These are phyloP conservation scores for Termitomyces sp. DNA, from an alignment of 768 basidiomycete genomes.

Conservation along the genomic window DNA sequence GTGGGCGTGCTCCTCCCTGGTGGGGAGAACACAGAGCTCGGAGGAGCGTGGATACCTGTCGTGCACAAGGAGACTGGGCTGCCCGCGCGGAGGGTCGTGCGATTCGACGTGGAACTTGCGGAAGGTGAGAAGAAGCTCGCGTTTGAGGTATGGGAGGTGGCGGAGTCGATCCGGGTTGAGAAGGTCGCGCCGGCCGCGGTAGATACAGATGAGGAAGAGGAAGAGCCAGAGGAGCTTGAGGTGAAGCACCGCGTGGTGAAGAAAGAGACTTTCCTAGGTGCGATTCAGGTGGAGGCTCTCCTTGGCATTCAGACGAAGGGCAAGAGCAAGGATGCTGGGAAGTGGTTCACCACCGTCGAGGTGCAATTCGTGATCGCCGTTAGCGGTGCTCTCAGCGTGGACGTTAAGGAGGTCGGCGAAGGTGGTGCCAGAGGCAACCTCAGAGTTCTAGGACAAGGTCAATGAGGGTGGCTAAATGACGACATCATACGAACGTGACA, in stretches of 20 bases:
- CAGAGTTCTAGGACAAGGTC: background rate
- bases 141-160: slow-evolving; percentile 78
- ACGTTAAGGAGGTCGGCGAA: slow-evolving; percentile 36
- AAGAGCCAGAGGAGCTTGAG: slow-evolving; percentile 60
- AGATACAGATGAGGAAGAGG: slow-evolving; percentile 48
- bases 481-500: too few species aligned
- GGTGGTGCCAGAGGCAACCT: slow-evolving; percentile 15
- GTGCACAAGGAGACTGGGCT: slow-evolving; percentile 70
- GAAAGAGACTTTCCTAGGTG: slow-evolving; percentile 54
- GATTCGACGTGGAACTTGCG: slow-evolving; percentile 56
- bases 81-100: slow-evolving; percentile 60
- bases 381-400: slow-evolving; percentile 37
- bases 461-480: too few species aligned
- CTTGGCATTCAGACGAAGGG: slow-evolving; percentile 40
- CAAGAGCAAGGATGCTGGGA: slow-evolving; percentile 39
- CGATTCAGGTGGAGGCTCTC: slow-evolving; percentile 39
- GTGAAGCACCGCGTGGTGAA: slow-evolving; percentile 59
- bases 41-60: slow-evolving; percentile 66
- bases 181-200: slow-evolving; percentile 47
- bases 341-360: slow-evolving; percentile 52
- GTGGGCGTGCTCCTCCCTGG: slow-evolving; percentile 69
- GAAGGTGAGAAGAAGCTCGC: slow-evolving; percentile 42
- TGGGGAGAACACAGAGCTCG: slow-evolving; percentile 39
- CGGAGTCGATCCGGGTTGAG: slow-evolving; percentile 64
- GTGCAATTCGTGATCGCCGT: slow-evolving; percentile 38